phyloP scores from a whole-genome alignment of 169 alveolate species.

The Eimeria falciformis region DNA sequence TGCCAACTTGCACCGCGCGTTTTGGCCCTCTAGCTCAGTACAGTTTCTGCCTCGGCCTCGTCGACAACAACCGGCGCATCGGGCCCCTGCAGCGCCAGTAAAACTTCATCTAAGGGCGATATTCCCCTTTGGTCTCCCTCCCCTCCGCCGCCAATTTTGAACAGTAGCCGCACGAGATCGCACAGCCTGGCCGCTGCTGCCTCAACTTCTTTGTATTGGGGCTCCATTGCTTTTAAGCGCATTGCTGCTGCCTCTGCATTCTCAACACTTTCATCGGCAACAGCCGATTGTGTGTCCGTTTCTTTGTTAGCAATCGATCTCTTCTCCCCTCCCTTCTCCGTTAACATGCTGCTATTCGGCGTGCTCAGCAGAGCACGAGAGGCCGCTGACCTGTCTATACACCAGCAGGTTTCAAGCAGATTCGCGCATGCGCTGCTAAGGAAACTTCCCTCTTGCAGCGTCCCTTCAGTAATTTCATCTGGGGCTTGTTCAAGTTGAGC shows the following conservation, averaged over 20 bases:
- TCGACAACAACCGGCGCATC: background rate
- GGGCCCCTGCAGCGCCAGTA: conserved; percentile 5
- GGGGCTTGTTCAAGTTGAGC: conserved; percentile 31
- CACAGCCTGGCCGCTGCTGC: background rate
- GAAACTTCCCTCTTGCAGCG: background rate
- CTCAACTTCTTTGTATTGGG: background rate
- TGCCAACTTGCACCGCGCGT: background rate
- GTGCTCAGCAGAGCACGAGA: background rate
- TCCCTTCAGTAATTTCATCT: conserved; percentile 5
- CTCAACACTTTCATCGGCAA: background rate
- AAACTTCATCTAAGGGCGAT: background rate
- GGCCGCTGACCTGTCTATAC: background rate
- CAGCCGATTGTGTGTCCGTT: background rate
- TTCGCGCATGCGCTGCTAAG: background rate
- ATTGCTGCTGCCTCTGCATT: background rate
- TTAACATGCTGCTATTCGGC: background rate
- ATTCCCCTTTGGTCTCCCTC: background rate
- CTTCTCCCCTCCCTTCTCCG: background rate
- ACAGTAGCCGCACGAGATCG: background rate
- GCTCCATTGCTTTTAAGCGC: background rate
- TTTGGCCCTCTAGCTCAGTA: background rate
- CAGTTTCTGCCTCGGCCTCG: background rate
- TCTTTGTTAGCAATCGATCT: background rate
- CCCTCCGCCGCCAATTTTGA: background rate
- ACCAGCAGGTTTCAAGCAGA: conserved; percentile 4